Evolutionary conservation across 2,329 filamentous ascomycete genomes (phyloP), one percentile per base, ranked within the genome.

Genomic region (Huntiella savannae): DNA sequence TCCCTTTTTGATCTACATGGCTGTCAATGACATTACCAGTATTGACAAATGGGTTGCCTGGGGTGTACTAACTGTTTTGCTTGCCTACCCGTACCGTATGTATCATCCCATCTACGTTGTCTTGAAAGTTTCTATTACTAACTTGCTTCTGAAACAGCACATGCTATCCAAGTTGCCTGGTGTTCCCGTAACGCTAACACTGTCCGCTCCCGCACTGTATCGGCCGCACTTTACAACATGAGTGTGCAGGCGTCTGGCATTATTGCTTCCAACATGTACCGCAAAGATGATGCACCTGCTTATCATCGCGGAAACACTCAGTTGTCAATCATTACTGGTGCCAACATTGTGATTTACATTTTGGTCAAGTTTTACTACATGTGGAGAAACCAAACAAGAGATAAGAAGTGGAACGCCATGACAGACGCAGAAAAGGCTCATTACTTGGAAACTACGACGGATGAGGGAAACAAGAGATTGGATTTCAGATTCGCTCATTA

Each of bases 151-250:
- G 4, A 13, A 28, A 38, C n/a, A 55, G 54, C 59, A 1, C 69
- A 77, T 53, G 67, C 71, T 0, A 67, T 75, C 15, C 61, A 72
- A 35, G 73, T 75, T 0, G 72, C 69, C 0, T 69, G 72, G 58
- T 71, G 67, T 0, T 71, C 68, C 2, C 64, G 71, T 40, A 78
- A 77, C 52, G 66, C 71, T 0, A 72, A 73, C 39, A 67, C 67
- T 2, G 74, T 77, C 1, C 63, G 71, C 6, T 75, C 71, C 8
- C 59, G 75, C 10, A 71, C 73, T 0, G 69, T 78, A 1, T 69
- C 70, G 0, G 67, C 68, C 1, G 72, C 71, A 1, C 56, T 74
- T 12, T 77, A 76, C 56, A 77, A 76, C 52, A 62, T 62, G 57
- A 58, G 53, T 33, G 56, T 59, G 4, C 57, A 62, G 61, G 56